Base-by-base conservation (phyloP, 495 filamentous ascomycete genomes). In the Aspergillus olivimuriae region DNA sequence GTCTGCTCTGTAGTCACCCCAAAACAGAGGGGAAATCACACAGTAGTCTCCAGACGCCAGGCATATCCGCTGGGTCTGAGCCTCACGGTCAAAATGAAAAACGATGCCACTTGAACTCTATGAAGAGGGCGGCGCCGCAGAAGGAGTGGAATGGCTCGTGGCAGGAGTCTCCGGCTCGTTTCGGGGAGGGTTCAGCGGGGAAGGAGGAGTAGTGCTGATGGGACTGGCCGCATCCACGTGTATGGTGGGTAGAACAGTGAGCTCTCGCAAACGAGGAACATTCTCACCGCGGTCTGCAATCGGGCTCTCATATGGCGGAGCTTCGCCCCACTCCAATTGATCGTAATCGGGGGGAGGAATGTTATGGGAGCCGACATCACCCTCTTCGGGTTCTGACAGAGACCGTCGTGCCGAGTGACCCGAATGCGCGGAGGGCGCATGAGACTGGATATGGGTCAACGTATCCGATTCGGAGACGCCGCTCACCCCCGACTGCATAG, bases 321-420 rank as follows among this genome's bases (percentile, higher is more conserved):
- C 70, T 12, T 76, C 68, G 30, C 72, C 72, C 64, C 74, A 76
- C 34, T 75, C 69, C 19, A 67, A 46, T 33, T 70, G 55, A 9
- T 74, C 63, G 35, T 74, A 74, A 0, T 69, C 62, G 11, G 70
- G 70, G 37, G 70, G 70, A 2, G 64, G 66, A 21, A 69, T 68
- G 15, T 52, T 51, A 1, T 56, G 51, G 10, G 47, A 43, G 16
- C 64, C 65, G 8, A 69, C 49, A 36, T 73, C 69, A 5, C 56
- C 56, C 8, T 70, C 69, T 8, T 66, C 65, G 7, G 47, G 23
- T 17, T 51, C 53, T 4, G 55, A 43, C 10, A 39, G n/a, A n/a
- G n/a, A n/a, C n/a, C n/a, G n/a, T n/a, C n/a, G 21, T 5, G 58
- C 47, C 14, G 53, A 51, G 24, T 47, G 48, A 1, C 51, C 52